phyloP scores from a whole-genome alignment of 129 eudicot genomes.

The Sambucus nigra region DNA sequence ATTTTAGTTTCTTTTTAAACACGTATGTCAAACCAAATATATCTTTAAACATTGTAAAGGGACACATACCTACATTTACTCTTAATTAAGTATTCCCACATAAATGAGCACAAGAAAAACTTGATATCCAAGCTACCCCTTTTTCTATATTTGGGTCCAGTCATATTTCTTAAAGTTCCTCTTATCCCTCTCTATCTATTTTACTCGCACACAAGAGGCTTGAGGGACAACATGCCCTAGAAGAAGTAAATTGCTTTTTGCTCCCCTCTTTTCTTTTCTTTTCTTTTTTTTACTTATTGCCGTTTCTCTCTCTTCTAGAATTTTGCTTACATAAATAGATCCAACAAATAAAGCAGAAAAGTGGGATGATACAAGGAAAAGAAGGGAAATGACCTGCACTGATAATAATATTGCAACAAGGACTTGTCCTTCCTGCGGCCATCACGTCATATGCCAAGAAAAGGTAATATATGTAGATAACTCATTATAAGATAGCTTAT shows the following conservation, averaged over 20 bases:
- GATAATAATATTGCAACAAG: constrained; percentile 3
- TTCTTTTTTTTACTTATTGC: constrained; percentile 2
- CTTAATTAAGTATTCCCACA: constrained; percentile 13
- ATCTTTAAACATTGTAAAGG: constrained; percentile 1
- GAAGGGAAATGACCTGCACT: constrained; percentile 22
- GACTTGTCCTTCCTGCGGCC: constrained; percentile 63
- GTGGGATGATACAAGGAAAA: constrained; percentile 7
- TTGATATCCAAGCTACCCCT: constrained; percentile 38
- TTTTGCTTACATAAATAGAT: constrained; percentile 2
- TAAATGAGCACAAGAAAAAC: constrained; percentile 20
- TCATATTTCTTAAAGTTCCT: neutral
- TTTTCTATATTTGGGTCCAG: constrained; percentile 6
- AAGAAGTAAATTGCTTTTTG: constrained; percentile 17
- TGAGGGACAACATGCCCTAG: constrained; percentile 17
- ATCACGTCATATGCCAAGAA: constrained; percentile 32
- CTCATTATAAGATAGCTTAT: too few species aligned
- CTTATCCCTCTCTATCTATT: constrained; percentile 2
- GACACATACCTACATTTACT: constrained; percentile 13
- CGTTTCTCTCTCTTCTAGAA: constrained; percentile 12
- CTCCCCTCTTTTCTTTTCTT: constrained; percentile 6
- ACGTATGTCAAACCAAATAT: constrained; percentile 5
- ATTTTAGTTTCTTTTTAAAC: neutral
- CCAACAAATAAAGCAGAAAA: neutral
- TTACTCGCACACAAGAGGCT: constrained; percentile 3
- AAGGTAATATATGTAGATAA: too few species aligned